Evolutionary conservation across 257 asterid genomes (phyloP), one percentile per base, ranked within the genome.

Genomic region (Striga asiatica): DNA sequence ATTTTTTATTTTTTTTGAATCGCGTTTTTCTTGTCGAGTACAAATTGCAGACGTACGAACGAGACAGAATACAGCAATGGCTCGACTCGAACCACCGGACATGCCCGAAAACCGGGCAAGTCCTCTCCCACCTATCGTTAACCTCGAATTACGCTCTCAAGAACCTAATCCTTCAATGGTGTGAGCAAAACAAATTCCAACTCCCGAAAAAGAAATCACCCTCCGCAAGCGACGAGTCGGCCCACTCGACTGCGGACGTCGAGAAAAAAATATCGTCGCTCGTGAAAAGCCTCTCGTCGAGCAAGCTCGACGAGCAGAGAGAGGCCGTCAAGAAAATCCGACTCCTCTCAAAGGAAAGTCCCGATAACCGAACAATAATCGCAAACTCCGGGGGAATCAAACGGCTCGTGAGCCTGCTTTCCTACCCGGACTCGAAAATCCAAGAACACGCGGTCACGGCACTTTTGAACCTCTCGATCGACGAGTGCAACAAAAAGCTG

Each of bases 381-480:
- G 96, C 91, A 11, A 72, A 55, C 1, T 59, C 58, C 5, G 95
- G 93, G 43, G 98, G 92, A 2, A 80, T 86, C 54, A 77, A 78
- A 6, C 82, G 76, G 10, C 75, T 91, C 0, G 95, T 81, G 11
- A 75, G 71, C 20, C 75, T 87, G 3, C 50, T 91, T 9, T 76
- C 94, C 32, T 81, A 86, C 53, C 98, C 98, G 0, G 96, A 91
- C 56, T 80, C 83, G 6, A 78, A 58, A 61, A 82, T 91, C 58
- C 88, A 82, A 55, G 98, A 91, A 39, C 91, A 91, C 2, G 81
- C 94, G 0, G 98, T 91, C 1, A 91, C 98, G 0, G 83, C 95
- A 19, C 71, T 84, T 2, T 70, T 91, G 39, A 91, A 91, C 69
- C 76, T 91, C 23, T 91, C 98, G 50, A 80, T 91, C 1, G 95